Percentiles rank a stretch among this genome's conserved stretches.
These are phyloP conservation scores for Sporothrix curviconia DNA, from an alignment of 2,329 filamentous ascomycete genomes.

Conservation along the genomic window DNA sequence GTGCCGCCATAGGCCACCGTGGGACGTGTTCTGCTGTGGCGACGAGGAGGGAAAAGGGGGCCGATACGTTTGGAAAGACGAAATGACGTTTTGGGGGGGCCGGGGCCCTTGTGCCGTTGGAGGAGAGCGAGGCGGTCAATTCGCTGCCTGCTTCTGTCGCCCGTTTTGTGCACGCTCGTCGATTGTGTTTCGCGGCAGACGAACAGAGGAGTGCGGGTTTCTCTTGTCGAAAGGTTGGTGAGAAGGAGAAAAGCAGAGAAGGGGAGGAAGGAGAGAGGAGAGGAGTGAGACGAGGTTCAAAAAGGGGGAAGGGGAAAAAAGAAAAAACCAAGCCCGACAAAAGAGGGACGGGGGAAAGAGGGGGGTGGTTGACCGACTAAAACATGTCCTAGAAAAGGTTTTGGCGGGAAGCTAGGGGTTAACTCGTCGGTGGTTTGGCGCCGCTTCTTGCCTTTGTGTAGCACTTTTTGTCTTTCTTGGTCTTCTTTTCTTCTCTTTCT, in stretches of 20 bases:
- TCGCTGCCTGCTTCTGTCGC: no score
- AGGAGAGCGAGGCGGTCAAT: no score
- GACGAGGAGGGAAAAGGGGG: background rate
- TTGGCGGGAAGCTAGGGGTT: constrained; percentile 11
- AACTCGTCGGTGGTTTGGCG: constrained; percentile 4
- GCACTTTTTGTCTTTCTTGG: background rate
- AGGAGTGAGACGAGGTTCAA: background rate
- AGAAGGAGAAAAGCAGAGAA: background rate
- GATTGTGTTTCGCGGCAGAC: no score
- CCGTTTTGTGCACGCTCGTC: no score
- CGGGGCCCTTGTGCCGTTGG: no score
- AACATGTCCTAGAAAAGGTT: constrained; percentile 10
- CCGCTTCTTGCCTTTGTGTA: background rate
- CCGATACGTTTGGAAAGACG: background rate
- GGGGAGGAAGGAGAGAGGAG: background rate
- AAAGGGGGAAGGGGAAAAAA: background rate
- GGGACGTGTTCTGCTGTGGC: background rate
- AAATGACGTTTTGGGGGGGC: no score
- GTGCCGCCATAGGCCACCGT: no score
- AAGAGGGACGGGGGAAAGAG: constrained; percentile 1
- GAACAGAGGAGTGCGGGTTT: no score
- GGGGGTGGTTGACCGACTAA: constrained; percentile 9
- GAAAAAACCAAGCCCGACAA: background rate
- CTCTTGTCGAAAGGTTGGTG: background rate
- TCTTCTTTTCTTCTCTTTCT: background rate